Evolutionary conservation across 2,329 filamentous ascomycete species (phyloP), one percentile per base, ranked within the genome.

Genomic region (Neopestalotiopsis rosae): DNA sequence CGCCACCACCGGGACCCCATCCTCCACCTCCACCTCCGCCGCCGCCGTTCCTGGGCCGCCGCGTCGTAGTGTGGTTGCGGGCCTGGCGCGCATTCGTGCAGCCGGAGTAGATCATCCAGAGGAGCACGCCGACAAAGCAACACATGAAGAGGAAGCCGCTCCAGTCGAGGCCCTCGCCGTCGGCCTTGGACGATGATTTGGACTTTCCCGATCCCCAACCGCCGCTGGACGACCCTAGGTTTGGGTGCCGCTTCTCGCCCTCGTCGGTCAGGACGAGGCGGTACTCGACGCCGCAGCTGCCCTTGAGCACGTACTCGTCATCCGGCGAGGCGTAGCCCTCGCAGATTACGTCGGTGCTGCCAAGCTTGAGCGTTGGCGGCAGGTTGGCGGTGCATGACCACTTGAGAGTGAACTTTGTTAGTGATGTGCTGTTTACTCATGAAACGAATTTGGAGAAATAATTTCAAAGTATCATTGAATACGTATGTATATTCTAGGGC

Each of bases 231-330:
- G 59, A 75, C 82, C 58, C 78, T 80, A 89, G 76, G 49, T 87
- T 78, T 1, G 92, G 93, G 78, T 92, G 95, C 73, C 86, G 89
- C 74, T 87, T 81, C 81, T 95, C 90, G 3, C 96, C 96, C 70
- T 87, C 84, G 12, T 91, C 89, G 1, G 95, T 98, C 66, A 98
- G 83, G 0, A 92, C 80, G 6, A 98, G 81, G 14, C 91, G 87
- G 80, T 98, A 98, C 81, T 97, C 94, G 30, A 97, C 95, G 14
- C 92, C 96, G 81, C 95, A 98, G 79, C 93, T 96, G 28, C 96
- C 96, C 76, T 93, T 94, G 67, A 98, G 83, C n/a, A 98, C 88
- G 79, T 94, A 97, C 0, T 90, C 89, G 79, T 98, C 96, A 61
- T 95, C 89, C 0, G 91, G 81, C 14, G 84, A 86, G 69, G 88